Conservation (phyloP, 2,329 filamentous ascomycete species). For the Dactylonectria estremocensis region DNA sequence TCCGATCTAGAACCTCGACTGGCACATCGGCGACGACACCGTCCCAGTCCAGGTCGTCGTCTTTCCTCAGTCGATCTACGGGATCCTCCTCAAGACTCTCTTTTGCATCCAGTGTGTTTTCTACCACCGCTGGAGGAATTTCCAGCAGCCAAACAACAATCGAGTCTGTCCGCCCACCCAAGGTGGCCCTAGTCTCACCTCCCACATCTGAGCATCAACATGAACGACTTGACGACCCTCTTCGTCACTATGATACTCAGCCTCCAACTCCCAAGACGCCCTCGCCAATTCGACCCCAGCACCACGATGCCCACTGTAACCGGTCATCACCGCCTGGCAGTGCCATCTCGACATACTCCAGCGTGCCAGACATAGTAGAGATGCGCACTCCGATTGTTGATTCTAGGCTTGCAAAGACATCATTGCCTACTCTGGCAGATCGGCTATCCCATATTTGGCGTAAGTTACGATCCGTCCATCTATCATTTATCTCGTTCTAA, state of each 20-base stretch:
- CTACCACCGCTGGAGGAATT: slow-evolving; percentile 39
- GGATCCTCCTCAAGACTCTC: slow-evolving; percentile 54
- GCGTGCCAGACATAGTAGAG: slow-evolving; percentile 36
- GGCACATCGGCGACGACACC: slow-evolving; percentile 23
- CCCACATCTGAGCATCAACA: slow-evolving; percentile 10
- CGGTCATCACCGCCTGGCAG: slow-evolving; percentile 25
- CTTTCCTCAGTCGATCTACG: slow-evolving; percentile 43
- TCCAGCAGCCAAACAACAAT: slow-evolving; percentile 55
- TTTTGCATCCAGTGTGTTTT: slow-evolving; percentile 54
- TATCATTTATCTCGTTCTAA: slow-evolving; percentile 5
- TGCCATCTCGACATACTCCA: slow-evolving; percentile 38
- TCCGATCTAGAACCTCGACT: slow-evolving; percentile 38
- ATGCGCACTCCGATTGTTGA: slow-evolving; percentile 16
- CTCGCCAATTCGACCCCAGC: not conserved
- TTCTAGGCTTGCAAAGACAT: not conserved
- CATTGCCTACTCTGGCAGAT: slow-evolving; percentile 36
- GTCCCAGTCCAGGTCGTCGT: slow-evolving; percentile 34
- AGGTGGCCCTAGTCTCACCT: not conserved
- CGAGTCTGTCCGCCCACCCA: not conserved
- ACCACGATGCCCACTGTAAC: not conserved
- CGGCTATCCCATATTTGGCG: slow-evolving; percentile 58
- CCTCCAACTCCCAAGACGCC: slow-evolving; percentile 10
- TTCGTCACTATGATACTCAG: slow-evolving; percentile 34
- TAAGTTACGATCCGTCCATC: slow-evolving; percentile 45
- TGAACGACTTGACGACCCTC: slow-evolving; percentile 32